Percentiles rank a stretch among this genome's conserved stretches.
phyloP scores from a whole-genome alignment of 1,284 basidiomycete genomes.

The Heterobasidion annosum region DNA sequence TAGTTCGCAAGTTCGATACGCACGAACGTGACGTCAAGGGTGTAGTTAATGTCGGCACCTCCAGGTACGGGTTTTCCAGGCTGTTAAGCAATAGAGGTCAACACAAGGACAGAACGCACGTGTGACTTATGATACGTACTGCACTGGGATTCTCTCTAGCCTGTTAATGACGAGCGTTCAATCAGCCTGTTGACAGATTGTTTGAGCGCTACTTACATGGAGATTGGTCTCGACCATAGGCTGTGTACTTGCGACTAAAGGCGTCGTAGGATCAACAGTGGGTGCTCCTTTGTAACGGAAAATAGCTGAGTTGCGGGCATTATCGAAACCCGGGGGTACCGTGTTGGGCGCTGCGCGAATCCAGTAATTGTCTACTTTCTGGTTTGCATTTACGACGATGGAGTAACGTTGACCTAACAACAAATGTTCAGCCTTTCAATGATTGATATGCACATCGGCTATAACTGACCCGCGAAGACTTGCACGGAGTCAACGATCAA shows the following conservation, averaged over 20 bases:
- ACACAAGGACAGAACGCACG: not conserved
- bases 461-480: slow-evolving; percentile 21
- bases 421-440: not conserved
- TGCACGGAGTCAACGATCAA: slow-evolving; percentile 28
- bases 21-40: slow-evolving; percentile 16
- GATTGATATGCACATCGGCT: not conserved
- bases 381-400: slow-evolving; percentile 23
- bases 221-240: slow-evolving; percentile 20
- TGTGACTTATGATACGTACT: not conserved
- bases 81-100: slow-evolving; percentile 5
- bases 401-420: slow-evolving; percentile 29
- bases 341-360: slow-evolving; percentile 12
- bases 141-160: not conserved
- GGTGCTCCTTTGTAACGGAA: slow-evolving; percentile 42
- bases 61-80: slow-evolving; percentile 15
- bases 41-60: slow-evolving; percentile 9
- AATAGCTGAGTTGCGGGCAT: slow-evolving; percentile 40
- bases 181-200: slow-evolving; percentile 3
- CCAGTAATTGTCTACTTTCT: slow-evolving; percentile 30
- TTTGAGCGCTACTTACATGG: slow-evolving; percentile 7
- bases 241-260: slow-evolving; percentile 11
- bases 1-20: not conserved
- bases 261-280: slow-evolving; percentile 31
- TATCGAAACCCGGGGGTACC: slow-evolving; percentile 12
- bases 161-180: not conserved